Evolutionary conservation across 257 asterid genomes (phyloP), one percentile per base, ranked within the genome.

Genomic region (Solanum peruvianum): DNA sequence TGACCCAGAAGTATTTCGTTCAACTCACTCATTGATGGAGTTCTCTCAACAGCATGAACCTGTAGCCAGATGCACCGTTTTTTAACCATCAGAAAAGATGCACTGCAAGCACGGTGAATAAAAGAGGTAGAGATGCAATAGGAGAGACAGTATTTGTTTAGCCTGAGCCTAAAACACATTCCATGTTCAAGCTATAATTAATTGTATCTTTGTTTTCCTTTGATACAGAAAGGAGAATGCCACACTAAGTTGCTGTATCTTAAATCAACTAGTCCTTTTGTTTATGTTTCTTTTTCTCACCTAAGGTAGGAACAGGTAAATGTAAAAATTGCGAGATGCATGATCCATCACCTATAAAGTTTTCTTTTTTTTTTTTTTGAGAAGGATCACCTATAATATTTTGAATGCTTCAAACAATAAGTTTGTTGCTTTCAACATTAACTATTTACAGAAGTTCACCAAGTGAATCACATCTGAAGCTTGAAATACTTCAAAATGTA

Each of bases 21-120:
- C 94, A 97, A 91, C 92, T 97, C 99, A 86, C 99, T 97, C 99
- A 97, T 95, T 58, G 99, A 97, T 85, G 98, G 99, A 88, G 99
- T 96, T 93, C 94, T 96, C 92, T 97, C 99, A 87, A 94, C 93
- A 83, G 98, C 98, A 92, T 94, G 95, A 87, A 97, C 98, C 99
- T 97, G 94, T 73, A 91, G 84, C 47, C 52, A 87, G 31, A 84
- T 83, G 90, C 85, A 87, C 87, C 69, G 64, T 37, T 45, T 86
- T 88, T 49, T 45, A 81, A 18, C 85, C 16, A 52, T 81, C 85
- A 81, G 69, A 81, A 80, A 81, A 81, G 69, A 81, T 11, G 45
- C 45, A 81, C 69, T 18, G 44, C 85, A 81, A 18, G 45, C 18
- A 49, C 31, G 44, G 20, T 81, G 45, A 31, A 81, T 27, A 31